phyloP scores from a whole-genome alignment of 371 early-diverging fungal species.

The Synchytrium microbalum region DNA sequence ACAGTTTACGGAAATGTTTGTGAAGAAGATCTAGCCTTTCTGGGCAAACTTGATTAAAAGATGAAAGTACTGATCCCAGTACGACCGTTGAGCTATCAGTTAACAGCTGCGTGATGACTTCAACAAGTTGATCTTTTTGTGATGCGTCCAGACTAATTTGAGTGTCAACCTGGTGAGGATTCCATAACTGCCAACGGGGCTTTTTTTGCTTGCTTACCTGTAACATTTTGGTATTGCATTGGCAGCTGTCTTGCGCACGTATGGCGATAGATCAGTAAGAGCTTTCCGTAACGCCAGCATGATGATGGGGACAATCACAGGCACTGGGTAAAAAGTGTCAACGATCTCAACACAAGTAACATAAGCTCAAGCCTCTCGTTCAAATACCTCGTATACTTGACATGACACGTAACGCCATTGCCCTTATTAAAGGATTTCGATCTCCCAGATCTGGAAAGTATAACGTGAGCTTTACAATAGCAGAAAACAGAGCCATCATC shows the following conservation, averaged over 20 bases:
- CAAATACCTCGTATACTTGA: constrained; percentile 68
- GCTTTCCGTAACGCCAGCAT: constrained; percentile 82
- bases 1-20: constrained; percentile 79
- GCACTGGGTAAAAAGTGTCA: constrained; percentile 38
- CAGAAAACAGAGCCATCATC: constrained; percentile 1
- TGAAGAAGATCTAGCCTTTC: constrained; percentile 78
- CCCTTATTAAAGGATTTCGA: constrained; percentile 82
- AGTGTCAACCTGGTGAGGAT: no score
- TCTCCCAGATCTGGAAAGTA: constrained; percentile 69
- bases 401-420: constrained; percentile 92
- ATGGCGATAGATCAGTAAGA: constrained; percentile 76
- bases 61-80: constrained; percentile 77
- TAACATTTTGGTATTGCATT: constrained; percentile 83
- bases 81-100: constrained; percentile 80
- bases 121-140: constrained; percentile 66
- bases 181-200: constrained; percentile 6
- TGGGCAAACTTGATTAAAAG: constrained; percentile 82
- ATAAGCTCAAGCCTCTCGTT: neutral
- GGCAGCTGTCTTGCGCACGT: constrained; percentile 89
- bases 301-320: constrained; percentile 72
- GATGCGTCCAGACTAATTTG: constrained; percentile 66
- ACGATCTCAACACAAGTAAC: neutral
- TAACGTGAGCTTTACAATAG: neutral
- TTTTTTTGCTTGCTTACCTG: constrained; percentile 40
- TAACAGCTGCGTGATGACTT: constrained; percentile 65